Percentiles rank a stretch among this genome's conserved stretches.
Conservation (phyloP, 23 red algal genomes). For the Gracilaria gracilis region DNA sequence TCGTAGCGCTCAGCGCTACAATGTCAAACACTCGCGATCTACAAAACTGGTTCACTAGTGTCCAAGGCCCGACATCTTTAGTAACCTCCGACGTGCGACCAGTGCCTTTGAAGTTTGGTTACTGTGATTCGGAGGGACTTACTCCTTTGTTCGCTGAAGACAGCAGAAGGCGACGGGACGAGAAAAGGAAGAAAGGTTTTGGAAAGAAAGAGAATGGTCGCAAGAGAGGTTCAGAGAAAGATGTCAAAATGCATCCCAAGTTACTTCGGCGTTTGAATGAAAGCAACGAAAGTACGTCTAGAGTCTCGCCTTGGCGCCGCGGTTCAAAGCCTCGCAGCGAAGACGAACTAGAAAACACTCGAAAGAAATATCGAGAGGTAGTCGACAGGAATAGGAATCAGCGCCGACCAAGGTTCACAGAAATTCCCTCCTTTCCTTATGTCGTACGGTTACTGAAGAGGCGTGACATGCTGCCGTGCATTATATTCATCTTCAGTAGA, state of each 20-base stretch:
- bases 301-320: neutral
- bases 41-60: constrained; percentile 75
- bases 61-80: constrained; percentile 87
- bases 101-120: constrained; percentile 87
- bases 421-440: constrained; percentile 83
- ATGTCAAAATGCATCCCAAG: constrained; percentile 71
- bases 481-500: constrained; percentile 96
- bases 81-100: constrained; percentile 70
- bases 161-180: neutral
- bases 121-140: constrained; percentile 72
- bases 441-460: constrained; percentile 74
- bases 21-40: constrained; percentile 87
- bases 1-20: constrained; percentile 94
- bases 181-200: constrained; percentile 53
- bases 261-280: constrained; percentile 51
- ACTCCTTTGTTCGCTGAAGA: constrained; percentile 79
- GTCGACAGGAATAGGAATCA: constrained; percentile 20
- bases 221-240: neutral
- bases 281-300: neutral
- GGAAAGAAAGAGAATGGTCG: constrained; percentile 21
- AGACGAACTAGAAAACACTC: constrained; percentile 16
- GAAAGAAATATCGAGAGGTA: constrained; percentile 31
- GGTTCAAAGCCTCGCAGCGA: neutral
- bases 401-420: constrained; percentile 38
- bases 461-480: constrained; percentile 88